phyloP scores from a whole-genome alignment of 1,284 basidiomycete species.

The Cutaneotrichosporon mucoides region DNA sequence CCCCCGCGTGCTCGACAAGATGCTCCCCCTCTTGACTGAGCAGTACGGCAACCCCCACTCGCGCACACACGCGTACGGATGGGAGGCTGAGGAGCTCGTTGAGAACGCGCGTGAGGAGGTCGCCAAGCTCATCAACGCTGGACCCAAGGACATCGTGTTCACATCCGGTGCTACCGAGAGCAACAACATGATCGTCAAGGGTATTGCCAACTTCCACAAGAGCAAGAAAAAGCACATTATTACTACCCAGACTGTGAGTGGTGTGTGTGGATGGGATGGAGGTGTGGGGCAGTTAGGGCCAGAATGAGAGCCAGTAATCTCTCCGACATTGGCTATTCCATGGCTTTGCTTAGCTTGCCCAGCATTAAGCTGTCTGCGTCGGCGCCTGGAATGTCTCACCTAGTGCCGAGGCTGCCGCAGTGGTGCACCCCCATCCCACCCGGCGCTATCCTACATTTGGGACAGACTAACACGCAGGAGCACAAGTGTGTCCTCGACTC shows the following conservation, averaged over 20 bases:
- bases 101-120: conserved; percentile 90
- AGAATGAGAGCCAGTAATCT: no score
- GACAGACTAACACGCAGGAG: conserved; percentile 58
- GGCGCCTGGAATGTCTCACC: no score
- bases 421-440: no score
- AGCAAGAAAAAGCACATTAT: conserved; percentile 87
- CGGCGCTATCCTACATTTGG: no score
- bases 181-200: conserved; percentile 98
- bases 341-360: no score
- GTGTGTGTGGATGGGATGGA: no score
- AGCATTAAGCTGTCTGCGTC: no score
- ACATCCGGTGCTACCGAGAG: conserved; percentile 98
- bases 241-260: conserved; percentile 77
- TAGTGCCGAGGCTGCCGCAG: no score
- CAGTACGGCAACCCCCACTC: conserved; percentile 98
- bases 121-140: conserved; percentile 87
- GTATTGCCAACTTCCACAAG: conserved; percentile 89
- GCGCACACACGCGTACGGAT: conserved; percentile 96
- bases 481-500: conserved; percentile 99
- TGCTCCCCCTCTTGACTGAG: conserved; percentile 94
- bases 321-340: no score
- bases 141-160: conserved; percentile 93
- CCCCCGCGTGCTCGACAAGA: conserved; percentile 92
- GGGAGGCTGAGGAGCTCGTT: conserved; percentile 95
- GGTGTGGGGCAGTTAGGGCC: no score